These are phyloP conservation scores for Triadica sebifera DNA, from an alignment of 345 rosid genomes.

Conservation along the genomic window DNA sequence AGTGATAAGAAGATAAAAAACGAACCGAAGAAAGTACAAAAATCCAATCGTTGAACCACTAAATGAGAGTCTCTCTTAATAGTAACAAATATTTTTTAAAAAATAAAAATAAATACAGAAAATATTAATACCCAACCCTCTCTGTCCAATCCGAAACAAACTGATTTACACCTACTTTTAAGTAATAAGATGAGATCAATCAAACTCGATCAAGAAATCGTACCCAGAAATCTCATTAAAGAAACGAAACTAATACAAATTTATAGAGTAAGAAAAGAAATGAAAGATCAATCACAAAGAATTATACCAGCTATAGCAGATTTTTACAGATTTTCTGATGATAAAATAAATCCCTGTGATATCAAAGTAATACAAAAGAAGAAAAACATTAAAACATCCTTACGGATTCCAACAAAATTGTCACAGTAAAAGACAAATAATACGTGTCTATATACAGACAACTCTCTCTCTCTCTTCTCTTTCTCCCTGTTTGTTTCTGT, in stretches of 20 bases:
- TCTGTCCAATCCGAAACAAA: background rate
- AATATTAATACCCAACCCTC: conserved; percentile 4
- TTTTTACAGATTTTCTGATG: conserved; percentile 8
- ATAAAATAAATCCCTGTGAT: background rate
- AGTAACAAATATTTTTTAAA: background rate
- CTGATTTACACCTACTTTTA: background rate
- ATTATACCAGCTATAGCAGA: background rate
- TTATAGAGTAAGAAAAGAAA: background rate
- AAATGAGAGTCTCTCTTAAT: background rate
- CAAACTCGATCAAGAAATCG: background rate
- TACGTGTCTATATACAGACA: conserved; percentile 29
- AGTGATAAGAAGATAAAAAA: conserved; percentile 32
- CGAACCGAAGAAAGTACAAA: conserved; percentile 24
- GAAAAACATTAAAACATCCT: background rate
- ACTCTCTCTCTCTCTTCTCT: background rate
- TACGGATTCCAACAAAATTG: conserved; percentile 24
- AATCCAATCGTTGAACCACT: background rate
- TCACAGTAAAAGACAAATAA: conserved; percentile 24
- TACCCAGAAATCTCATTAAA: no score
- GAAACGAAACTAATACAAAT: background rate
- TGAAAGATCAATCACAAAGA: background rate
- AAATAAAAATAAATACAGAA: background rate
- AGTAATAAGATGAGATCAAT: no score
- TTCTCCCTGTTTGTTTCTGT: background rate
- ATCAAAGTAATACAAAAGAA: background rate